Evolutionary conservation across 148 eudicot species (phyloP).

Genomic region (Rhododendron ovatum): DNA sequence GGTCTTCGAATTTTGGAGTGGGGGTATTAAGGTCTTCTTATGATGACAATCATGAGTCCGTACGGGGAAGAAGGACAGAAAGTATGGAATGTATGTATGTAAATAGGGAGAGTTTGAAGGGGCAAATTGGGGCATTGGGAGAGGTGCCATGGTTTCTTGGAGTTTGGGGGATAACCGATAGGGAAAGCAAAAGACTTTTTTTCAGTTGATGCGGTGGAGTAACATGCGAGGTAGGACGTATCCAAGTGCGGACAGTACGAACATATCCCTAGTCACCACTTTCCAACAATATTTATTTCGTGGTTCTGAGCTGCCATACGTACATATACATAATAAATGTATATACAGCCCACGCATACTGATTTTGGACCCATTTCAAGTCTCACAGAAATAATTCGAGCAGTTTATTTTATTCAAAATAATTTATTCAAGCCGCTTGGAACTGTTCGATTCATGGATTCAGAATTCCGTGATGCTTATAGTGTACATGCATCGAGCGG

Average conservation of each 20-base stretch:
- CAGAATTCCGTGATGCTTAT: too few species aligned
- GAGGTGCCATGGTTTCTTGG: not conserved
- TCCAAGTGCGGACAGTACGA: conserved; percentile 42
- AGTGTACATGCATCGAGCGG: too few species aligned
- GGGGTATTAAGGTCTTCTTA: conserved; percentile 27
- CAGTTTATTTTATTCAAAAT: too few species aligned
- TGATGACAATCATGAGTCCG: conserved; percentile 19
- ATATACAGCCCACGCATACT: too few species aligned
- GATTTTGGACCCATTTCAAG: too few species aligned
- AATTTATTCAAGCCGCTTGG: too few species aligned
- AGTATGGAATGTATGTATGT: conserved; percentile 21
- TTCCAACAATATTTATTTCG: not conserved
- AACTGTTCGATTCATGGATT: too few species aligned
- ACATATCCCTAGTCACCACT: not conserved
- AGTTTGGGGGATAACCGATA: not conserved
- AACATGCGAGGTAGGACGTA: conserved; percentile 58
- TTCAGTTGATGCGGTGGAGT: conserved; percentile 41
- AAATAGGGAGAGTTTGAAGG: conserved; percentile 15
- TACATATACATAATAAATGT: too few species aligned
- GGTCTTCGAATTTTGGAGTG: not conserved
- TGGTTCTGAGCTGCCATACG: not conserved
- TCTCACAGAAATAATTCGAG: too few species aligned
- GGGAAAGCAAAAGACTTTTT: conserved; percentile 3
- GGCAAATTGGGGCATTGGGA: conserved; percentile 15
- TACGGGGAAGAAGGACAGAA: conserved; percentile 78